Evolutionary conservation across 176 grass and related monocot species (phyloP).

Genomic region (Canna indica): DNA sequence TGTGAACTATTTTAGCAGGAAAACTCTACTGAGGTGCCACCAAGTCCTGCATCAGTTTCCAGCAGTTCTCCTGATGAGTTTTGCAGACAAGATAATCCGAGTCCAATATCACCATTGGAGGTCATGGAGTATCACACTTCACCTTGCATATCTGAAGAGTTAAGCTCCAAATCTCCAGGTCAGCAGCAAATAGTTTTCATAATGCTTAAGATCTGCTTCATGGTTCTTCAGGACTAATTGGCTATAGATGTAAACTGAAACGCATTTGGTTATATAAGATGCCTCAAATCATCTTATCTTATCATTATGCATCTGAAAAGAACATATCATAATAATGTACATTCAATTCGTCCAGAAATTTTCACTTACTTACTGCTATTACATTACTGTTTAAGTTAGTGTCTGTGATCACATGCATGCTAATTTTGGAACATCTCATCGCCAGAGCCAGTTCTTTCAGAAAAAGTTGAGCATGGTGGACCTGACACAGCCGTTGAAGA

Average conservation of each 20-base stretch:
- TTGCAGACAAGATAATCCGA: conserved; percentile 31
- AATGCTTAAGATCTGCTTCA: neutral
- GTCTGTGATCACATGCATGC: neutral
- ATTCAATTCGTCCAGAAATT: too few relatives aligned
- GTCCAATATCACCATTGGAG: conserved; percentile 59
- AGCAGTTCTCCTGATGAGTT: conserved; percentile 37
- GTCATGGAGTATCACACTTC: conserved; percentile 24
- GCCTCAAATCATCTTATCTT: neutral
- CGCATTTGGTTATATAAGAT: neutral
- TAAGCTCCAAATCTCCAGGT: conserved; percentile 38
- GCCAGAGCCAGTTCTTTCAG: conserved; percentile 22
- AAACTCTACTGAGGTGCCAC: conserved; percentile 39
- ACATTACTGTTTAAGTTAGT: neutral
- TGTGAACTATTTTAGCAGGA: conserved; percentile 27
- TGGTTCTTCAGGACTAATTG: neutral
- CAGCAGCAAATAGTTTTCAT: neutral
- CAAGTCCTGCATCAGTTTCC: conserved; percentile 33
- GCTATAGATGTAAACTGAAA: neutral
- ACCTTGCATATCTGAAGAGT: conserved; percentile 30
- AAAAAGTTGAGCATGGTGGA: conserved; percentile 14
- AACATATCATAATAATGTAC: neutral
- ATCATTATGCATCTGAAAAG: neutral
- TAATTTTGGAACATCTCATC: conserved; percentile 8
- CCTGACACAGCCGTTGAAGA: conserved; percentile 19
- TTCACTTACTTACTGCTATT: too few relatives aligned